Conservation (phyloP, 2,329 filamentous ascomycete genomes). For the Xylariaceae sp. region DNA sequence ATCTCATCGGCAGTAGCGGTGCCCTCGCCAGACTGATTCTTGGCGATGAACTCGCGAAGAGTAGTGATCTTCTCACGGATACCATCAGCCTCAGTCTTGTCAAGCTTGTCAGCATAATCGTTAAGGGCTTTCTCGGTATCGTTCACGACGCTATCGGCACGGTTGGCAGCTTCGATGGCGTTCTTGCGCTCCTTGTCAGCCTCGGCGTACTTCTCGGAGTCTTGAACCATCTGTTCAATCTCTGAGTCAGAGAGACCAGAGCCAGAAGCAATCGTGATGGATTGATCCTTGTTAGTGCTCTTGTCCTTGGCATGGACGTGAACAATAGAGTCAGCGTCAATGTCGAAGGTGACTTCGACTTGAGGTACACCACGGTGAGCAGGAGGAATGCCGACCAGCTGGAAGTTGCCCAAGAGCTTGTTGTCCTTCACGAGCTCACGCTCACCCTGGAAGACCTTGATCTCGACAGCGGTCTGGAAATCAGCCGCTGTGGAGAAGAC, state of each 20-base stretch:
- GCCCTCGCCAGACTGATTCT: constrained; percentile 91
- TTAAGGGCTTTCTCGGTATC: constrained; percentile 98
- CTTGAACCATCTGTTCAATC: constrained; percentile 96
- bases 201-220: constrained; percentile 95
- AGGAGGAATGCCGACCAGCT: constrained; percentile 94
- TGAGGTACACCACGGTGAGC: constrained; percentile 95
- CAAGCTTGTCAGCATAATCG: constrained; percentile 92
- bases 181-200: constrained; percentile 94
- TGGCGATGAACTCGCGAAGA: constrained; percentile 85
- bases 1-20: constrained; percentile 83
- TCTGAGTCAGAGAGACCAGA: constrained; percentile 92
- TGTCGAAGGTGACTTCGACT: constrained; percentile 97
- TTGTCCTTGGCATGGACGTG: constrained; percentile 99
- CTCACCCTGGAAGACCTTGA: constrained; percentile 99
- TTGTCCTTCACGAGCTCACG: constrained; percentile 98
- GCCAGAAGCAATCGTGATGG: constrained; percentile 96
- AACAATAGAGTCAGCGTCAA: constrained; percentile 95
- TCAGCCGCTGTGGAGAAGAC: constrained; percentile 96
- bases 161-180: constrained; percentile 94
- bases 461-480: constrained; percentile 98
- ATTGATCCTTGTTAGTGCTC: constrained; percentile 99
- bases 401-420: constrained; percentile 99
- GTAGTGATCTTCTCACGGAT: constrained; percentile 90
- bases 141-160: constrained; percentile 91
- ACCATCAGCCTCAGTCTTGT: constrained; percentile 90